phyloP scores from a whole-genome alignment of 768 basidiomycete genomes.

The Guyanaporus albipodus region DNA sequence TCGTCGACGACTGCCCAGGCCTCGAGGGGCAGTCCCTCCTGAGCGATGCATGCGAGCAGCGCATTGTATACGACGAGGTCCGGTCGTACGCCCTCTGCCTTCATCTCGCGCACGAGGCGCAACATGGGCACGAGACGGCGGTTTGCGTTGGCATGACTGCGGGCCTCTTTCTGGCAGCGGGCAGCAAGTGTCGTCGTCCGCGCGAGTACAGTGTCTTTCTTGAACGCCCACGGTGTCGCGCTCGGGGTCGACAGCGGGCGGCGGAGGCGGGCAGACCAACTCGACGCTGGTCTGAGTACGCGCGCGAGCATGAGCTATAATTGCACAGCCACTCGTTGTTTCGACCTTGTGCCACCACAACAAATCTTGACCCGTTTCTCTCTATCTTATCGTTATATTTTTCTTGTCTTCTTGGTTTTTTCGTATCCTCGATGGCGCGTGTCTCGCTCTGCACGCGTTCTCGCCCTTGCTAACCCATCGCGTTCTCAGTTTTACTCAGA shows the following conservation, averaged over 20 bases:
- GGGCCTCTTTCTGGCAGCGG: constrained; percentile 33
- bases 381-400: constrained; percentile 18
- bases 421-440: too few species aligned
- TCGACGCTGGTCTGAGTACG: background rate
- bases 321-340: constrained; percentile 26
- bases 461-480: background rate
- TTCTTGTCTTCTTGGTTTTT: constrained; percentile 1
- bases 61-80: constrained; percentile 53
- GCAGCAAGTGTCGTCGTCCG: constrained; percentile 24
- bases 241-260: background rate
- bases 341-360: constrained; percentile 15
- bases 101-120: constrained; percentile 53
- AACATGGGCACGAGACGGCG: constrained; percentile 41
- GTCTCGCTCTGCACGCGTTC: background rate
- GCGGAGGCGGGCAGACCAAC: background rate
- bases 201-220: constrained; percentile 23
- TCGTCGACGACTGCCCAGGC: constrained; percentile 68
- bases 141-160: constrained; percentile 32
- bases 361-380: background rate
- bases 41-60: constrained; percentile 48
- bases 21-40: constrained; percentile 43
- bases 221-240: constrained; percentile 21
- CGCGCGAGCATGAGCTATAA: constrained; percentile 6
- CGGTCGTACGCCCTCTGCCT: constrained; percentile 47
- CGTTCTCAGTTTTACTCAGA: constrained; percentile 70